Evolutionary conservation across 2,329 filamentous ascomycete species (phyloP).

Genomic region (Geosmithia putterillii): DNA sequence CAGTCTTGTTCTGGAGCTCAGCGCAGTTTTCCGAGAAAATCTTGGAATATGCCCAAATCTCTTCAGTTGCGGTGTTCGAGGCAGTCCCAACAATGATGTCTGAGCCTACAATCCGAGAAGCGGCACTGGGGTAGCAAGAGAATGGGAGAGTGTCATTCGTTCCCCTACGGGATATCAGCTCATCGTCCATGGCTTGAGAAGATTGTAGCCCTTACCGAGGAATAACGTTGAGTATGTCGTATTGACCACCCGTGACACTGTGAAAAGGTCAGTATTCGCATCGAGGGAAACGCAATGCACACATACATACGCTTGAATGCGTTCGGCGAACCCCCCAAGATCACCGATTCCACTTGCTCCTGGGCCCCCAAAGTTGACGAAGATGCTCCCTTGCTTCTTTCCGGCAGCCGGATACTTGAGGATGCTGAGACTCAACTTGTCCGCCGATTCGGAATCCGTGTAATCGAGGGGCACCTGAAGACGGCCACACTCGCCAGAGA

Average conservation of each 20-base stretch:
- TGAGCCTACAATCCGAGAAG: background rate
- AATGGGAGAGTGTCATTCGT: conserved; percentile 13
- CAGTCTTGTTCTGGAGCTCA: conserved; percentile 13
- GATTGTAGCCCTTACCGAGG: conserved; percentile 9
- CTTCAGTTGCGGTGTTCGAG: conserved; percentile 9
- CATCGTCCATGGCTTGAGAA: background rate
- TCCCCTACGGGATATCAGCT: conserved; percentile 4
- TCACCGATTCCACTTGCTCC: conserved; percentile 8
- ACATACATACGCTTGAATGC: background rate
- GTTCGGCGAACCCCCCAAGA: background rate
- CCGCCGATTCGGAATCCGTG: conserved; percentile 9
- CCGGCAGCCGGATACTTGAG: conserved; percentile 15
- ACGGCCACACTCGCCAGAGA: conserved; percentile 16
- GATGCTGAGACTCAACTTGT: conserved; percentile 17
- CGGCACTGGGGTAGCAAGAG: conserved; percentile 7
- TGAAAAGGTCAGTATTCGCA: background rate
- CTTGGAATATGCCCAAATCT: conserved; percentile 10
- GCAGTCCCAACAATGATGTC: conserved; percentile 5
- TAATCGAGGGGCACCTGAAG: conserved; percentile 27
- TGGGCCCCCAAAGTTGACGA: conserved; percentile 26
- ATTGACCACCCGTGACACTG: conserved; percentile 10
- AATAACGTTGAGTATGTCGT: conserved; percentile 14
- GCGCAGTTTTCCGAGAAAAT: conserved; percentile 10
- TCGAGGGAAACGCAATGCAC: background rate
- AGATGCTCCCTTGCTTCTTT: conserved; percentile 19